A percentile compares a stretch with the other conserved stretches of the same genome.
Evolutionary conservation across 176 grass and related monocot genomes (phyloP).

Genomic region (Thalia dealbata): DNA sequence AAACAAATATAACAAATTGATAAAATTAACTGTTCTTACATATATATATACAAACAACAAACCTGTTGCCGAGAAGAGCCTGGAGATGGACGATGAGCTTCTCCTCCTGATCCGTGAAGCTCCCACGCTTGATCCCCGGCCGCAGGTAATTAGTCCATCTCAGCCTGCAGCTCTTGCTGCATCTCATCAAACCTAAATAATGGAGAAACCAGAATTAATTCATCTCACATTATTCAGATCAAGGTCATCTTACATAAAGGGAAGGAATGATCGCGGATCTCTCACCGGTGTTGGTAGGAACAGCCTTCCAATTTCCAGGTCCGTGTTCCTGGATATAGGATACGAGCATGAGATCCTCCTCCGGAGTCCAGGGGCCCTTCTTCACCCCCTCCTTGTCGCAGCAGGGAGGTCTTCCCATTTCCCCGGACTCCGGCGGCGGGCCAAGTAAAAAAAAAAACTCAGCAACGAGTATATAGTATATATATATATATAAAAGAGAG

Average conservation of each 20-base stretch:
- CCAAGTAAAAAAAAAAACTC: too few species aligned
- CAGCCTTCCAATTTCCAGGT: conserved; percentile 9
- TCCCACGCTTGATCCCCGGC: conserved; percentile 6
- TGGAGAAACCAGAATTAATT: too few species aligned
- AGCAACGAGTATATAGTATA: background rate
- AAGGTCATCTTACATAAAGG: background rate
- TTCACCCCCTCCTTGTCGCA: conserved; percentile 7
- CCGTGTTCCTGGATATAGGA: conserved; percentile 9
- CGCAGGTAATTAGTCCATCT: conserved; percentile 12
- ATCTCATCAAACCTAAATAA: background rate
- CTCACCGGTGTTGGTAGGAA: conserved; percentile 8
- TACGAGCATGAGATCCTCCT: conserved; percentile 10
- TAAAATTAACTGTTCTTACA: too few species aligned
- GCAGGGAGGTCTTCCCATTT: conserved; percentile 5
- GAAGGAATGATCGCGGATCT: too few species aligned
- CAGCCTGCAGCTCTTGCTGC: conserved; percentile 11
- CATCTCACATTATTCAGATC: background rate
- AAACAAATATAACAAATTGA: too few species aligned
- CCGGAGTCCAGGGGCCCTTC: conserved; percentile 12
- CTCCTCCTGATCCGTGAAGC: conserved; percentile 13
- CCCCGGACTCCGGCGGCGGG: background rate
- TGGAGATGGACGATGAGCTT: conserved; percentile 13
- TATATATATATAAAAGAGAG: background rate
- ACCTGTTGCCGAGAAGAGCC: conserved; percentile 9
- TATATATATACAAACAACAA: background rate